A percentile compares a stretch with the other conserved stretches of the same genome.
Conservation (phyloP, 768 basidiomycete genomes). For the Boletus bicolor region DNA sequence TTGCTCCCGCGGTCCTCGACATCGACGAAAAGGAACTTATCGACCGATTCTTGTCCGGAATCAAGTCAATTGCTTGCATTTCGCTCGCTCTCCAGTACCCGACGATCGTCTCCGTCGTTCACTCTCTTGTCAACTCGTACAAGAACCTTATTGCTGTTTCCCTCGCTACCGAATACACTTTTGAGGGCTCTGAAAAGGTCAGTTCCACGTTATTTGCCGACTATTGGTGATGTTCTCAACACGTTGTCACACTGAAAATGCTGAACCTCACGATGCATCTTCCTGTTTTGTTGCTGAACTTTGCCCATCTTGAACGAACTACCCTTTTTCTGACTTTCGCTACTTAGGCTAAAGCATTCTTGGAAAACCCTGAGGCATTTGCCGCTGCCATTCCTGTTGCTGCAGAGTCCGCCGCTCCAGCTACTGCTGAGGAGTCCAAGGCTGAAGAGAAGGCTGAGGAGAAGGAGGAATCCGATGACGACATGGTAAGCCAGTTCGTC, state of each 20-base stretch:
- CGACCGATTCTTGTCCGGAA: conserved; percentile 86
- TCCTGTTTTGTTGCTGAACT: conserved; percentile 29
- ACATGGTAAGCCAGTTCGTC: conserved; percentile 59
- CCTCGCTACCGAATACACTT: conserved; percentile 88
- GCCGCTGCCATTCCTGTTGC: conserved; percentile 72
- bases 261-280: conserved; percentile 55
- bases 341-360: conserved; percentile 85
- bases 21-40: conserved; percentile 89
- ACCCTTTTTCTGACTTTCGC: conserved; percentile 1
- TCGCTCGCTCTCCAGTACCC: conserved; percentile 96
- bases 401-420: conserved; percentile 46
- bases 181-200: conserved; percentile 92
- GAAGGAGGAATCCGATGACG: conserved; percentile 84
- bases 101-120: conserved; percentile 88
- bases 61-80: conserved; percentile 94
- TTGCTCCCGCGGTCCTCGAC: conserved; percentile 88
- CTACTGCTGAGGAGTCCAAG: conserved; percentile 55
- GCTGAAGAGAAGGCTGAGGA: conserved; percentile 78
- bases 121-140: conserved; percentile 98
- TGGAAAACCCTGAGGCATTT: conserved; percentile 98
- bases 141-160: conserved; percentile 95
- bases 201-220: conserved; percentile 23
- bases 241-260: conserved; percentile 77
- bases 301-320: not conserved
- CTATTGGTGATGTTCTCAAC: conserved; percentile 27